Evolutionary conservation across 345 rosid genomes (phyloP), one percentile per base, ranked within the genome.

Genomic region (Xanthoceras sorbifolium): DNA sequence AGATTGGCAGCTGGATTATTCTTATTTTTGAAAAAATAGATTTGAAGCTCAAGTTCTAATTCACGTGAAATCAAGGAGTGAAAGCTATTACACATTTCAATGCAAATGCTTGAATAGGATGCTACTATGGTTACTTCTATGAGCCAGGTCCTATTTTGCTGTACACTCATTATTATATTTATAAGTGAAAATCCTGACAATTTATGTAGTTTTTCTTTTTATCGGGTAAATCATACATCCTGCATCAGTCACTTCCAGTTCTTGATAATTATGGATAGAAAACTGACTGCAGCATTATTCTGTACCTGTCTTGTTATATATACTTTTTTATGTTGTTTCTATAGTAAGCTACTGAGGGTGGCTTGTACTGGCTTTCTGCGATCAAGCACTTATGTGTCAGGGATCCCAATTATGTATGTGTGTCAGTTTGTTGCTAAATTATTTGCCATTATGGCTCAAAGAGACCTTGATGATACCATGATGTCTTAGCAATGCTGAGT

Each of bases 131-230:
- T 38, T 10, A 2, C 29, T 18, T 40, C 23, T 9, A 61, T 44
- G 59, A 62, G 57, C 20, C 32, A 62, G 76, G 76, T 73, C 14
- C 22, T 38, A 40, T 42, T 73, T 67, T 57, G 54, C 38, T 73
- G 68, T 17, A 40, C 26, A 9, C 32, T 1, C 54, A 25, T 61
- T 38, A 28, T 61, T 32, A 62, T 14, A 62, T 5, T 25, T 11
- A 62, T 28, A 29, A 15, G 54, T 32, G n/a, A 46, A 71, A 54
- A 10, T 55, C 11, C 23, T 31, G 29, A 32, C 48, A 72, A 6
- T 3, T 0, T 72, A 28, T 71, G 55, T 72, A 26, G 8, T 28
- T 38, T 57, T 34, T 2, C 2, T 12, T 59, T 72, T 17, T 61
- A 18, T 73, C 28, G 18, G 22, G 57, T 28, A 42, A 73, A 18